Conservation (phyloP, 345 rosid species). For the Aquilaria yunnanensis region DNA sequence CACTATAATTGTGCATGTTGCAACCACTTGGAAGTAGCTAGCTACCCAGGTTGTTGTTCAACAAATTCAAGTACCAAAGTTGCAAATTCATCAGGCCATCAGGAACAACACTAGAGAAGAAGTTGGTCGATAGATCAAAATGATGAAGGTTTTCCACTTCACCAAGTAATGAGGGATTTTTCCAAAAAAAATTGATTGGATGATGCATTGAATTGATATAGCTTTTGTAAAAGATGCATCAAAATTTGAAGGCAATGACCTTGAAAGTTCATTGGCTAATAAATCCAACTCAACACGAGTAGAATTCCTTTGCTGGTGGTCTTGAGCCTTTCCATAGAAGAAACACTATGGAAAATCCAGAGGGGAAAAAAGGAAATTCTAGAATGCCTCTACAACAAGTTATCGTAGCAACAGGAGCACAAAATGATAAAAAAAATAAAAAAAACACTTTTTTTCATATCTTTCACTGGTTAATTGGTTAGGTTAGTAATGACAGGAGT, state of each 20-base stretch:
- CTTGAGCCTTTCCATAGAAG: constrained; percentile 4
- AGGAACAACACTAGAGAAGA: constrained; percentile 11
- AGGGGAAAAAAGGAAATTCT: background rate
- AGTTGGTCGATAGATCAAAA: constrained; percentile 13
- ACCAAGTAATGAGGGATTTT: constrained; percentile 10
- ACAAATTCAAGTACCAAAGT: constrained; percentile 18
- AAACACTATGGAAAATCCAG: constrained; percentile 19
- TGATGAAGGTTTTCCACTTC: background rate
- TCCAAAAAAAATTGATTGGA: constrained; percentile 3
- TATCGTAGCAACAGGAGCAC: too few species aligned
- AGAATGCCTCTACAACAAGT: too few species aligned
- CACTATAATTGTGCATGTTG: constrained; percentile 7
- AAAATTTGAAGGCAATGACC: constrained; percentile 3
- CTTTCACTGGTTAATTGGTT: too few species aligned
- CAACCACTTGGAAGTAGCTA: constrained; percentile 9
- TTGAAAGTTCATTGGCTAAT: constrained; percentile 9
- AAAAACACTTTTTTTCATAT: too few species aligned
- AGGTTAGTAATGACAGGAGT: too few species aligned
- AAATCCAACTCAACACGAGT: constrained; percentile 7
- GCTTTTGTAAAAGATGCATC: background rate
- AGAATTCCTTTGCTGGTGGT: background rate
- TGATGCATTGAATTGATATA: constrained; percentile 13
- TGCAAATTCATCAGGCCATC: constrained; percentile 6
- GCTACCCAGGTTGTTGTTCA: constrained; percentile 15
- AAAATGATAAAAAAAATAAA: too few species aligned